Evolutionary conservation across 176 grass and related monocot species (phyloP), one percentile per base, ranked within the genome.

Genomic region (Musa itinerans): DNA sequence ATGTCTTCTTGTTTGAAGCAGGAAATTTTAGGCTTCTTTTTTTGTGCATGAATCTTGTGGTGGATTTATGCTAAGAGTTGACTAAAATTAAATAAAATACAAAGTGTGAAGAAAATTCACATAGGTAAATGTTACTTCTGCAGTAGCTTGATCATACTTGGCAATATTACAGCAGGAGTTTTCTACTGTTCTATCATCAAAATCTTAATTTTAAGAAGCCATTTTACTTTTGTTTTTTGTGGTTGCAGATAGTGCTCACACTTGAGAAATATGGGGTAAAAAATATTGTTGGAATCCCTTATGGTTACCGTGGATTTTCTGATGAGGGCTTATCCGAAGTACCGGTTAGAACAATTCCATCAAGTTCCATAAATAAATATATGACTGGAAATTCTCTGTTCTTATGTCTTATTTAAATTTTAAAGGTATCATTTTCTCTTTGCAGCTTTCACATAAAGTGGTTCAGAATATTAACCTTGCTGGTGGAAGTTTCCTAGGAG

Each of bases 401-500:
- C 12, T 50, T 8, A 12, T 9, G 8, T n/a, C 24, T 26, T 80
- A 17, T 58, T 25, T 73, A 21, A 53, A 59, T 21, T 16, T 29
- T 80, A 22, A 72, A 48, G 29, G 14, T 79, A 10, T 29, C 2
- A 43, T 73, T 59, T 2, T 71, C 27, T 68, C 71, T 72, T 75
- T 72, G 63, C 81, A 94, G 95, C 87, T 99, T 80, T 91, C 87
- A 15, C 86, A 86, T 78, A 78, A 89, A 83, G 86, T 87, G 16
- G 95, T 99, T 25, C 90, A 94, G 83, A 99, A 99, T 83, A 99
- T 99, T 86, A 94, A 94, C 90, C 88, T 99, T 80, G 80, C 86
- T 69, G 95, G 95, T 82, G 90, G 95, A 66, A 99, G 95, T 63
- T 94, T 94, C 29, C 83, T 99, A 78, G 90, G 95, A 78, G 95